phyloP scores from a whole-genome alignment of 352 stramenopile species.

The Phytophthora melonis region DNA sequence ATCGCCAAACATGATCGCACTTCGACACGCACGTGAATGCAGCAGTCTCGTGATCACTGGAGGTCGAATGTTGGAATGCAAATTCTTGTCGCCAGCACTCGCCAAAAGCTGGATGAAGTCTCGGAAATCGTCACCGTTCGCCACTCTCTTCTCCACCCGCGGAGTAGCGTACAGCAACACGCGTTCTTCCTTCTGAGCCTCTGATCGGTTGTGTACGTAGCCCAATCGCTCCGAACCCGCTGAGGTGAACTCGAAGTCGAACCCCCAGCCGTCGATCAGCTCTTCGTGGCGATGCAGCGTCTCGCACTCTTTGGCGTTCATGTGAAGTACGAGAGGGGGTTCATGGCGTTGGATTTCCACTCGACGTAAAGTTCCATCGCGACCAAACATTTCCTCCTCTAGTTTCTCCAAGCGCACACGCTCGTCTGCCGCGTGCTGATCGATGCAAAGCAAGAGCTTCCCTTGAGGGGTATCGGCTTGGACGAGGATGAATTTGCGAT shows the following conservation, averaged over 20 bases:
- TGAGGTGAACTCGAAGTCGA: conserved; percentile 57
- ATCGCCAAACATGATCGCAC: conserved; percentile 95
- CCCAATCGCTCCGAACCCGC: conserved; percentile 11
- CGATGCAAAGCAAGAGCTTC: conserved; percentile 79
- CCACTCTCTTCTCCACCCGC: conserved; percentile 75
- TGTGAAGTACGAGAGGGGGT: conserved; percentile 53
- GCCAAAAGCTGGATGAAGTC: conserved; percentile 84
- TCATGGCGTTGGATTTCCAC: conserved; percentile 66
- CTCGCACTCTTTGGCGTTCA: conserved; percentile 68
- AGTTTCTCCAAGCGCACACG: conserved; percentile 87
- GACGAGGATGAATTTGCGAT: conserved; percentile 93
- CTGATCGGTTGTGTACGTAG: conserved; percentile 3
- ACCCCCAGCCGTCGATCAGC: conserved; percentile 85
- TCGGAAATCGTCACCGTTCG: conserved; percentile 79
- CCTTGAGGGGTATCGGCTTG: conserved; percentile 36
- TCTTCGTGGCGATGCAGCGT: conserved; percentile 54
- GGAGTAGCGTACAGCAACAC: conserved; percentile 58
- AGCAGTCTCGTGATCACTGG: conserved; percentile 86
- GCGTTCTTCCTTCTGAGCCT: conserved; percentile 7
- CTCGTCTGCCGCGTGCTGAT: conserved; percentile 94
- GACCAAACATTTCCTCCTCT: conserved; percentile 74
- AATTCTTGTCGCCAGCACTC: conserved; percentile 26
- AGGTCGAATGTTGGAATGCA: conserved; percentile 52
- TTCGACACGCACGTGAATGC: conserved; percentile 90
- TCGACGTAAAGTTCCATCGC: conserved; percentile 53